A percentile compares a stretch with the other conserved stretches of the same genome.
Conservation (phyloP, 139 green algal species). For the Diplosphaera chodatii region DNA sequence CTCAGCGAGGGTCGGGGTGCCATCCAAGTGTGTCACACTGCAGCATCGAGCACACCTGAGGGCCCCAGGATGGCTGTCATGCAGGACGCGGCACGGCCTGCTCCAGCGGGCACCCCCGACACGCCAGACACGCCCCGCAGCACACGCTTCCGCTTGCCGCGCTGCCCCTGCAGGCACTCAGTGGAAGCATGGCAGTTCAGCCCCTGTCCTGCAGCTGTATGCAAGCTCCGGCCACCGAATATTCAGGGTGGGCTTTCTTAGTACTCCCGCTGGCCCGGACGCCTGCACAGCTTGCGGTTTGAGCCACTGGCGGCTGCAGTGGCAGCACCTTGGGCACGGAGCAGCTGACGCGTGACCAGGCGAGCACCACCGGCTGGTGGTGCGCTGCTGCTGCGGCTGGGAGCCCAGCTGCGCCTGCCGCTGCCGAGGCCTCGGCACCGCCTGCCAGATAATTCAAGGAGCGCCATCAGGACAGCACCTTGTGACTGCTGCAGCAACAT, state of each 20-base stretch:
- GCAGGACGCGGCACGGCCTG: not conserved
- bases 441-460: not conserved
- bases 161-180: not conserved
- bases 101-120: conserved; percentile 16
- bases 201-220: conserved; percentile 2
- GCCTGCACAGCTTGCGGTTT: too few species aligned
- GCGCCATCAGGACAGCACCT: too few species aligned
- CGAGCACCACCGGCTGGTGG: not conserved
- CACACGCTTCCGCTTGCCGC: conserved; percentile 21
- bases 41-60: conserved; percentile 6
- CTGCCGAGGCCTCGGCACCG: not conserved
- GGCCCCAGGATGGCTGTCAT: conserved; percentile 16
- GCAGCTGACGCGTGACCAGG: not conserved
- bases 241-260: too few species aligned
- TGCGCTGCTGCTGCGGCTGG: not conserved
- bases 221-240: too few species aligned
- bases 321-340: not conserved
- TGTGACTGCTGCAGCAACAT: too few species aligned
- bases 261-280: too few species aligned
- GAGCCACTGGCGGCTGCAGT: too few species aligned
- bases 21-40: too few species aligned
- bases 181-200: conserved; percentile 5
- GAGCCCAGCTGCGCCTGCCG: not conserved
- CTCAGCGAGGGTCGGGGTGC: too few species aligned
- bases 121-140: conserved; percentile 36